Evolutionary conservation across 169 alveolate genomes (phyloP).

Genomic region (Eimeria acervulina): DNA sequence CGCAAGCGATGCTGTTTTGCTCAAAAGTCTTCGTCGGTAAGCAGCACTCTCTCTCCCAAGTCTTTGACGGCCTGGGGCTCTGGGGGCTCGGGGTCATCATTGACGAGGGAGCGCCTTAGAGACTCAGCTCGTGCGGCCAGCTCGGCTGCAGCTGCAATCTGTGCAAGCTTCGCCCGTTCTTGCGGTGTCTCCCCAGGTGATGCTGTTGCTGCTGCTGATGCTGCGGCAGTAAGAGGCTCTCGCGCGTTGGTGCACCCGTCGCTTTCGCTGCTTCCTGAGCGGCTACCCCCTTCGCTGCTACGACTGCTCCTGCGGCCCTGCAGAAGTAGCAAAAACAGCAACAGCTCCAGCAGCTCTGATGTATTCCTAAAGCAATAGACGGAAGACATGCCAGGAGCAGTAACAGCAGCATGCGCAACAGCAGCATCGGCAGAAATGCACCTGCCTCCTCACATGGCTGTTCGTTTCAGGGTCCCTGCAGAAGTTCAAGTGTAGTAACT

Average conservation of each 20-base stretch:
- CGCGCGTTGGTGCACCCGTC: slow-evolving; percentile 21
- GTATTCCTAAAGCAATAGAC: not conserved
- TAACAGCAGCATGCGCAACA: not conserved
- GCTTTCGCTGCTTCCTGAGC: slow-evolving; percentile 42
- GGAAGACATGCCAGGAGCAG: not conserved
- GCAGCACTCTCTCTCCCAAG: slow-evolving; percentile 73
- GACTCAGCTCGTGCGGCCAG: slow-evolving; percentile 68
- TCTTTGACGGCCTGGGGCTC: slow-evolving; percentile 2
- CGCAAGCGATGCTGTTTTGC: not conserved
- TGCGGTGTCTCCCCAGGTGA: slow-evolving; percentile 22
- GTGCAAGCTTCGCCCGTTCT: slow-evolving; percentile 45
- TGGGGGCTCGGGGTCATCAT: slow-evolving; percentile 82
- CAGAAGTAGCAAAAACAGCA: not conserved
- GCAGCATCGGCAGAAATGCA: not conserved
- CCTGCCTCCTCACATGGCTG: slow-evolving; percentile 27
- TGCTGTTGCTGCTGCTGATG: slow-evolving; percentile 34
- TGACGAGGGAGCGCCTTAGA: slow-evolving; percentile 65
- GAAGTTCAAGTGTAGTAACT: slow-evolving; percentile 24
- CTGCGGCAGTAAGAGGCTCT: not conserved
- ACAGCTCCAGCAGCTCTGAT: not conserved
- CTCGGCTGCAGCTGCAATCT: slow-evolving; percentile 74
- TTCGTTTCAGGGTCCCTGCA: slow-evolving; percentile 11
- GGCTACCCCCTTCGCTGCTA: slow-evolving; percentile 30
- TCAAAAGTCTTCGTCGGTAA: slow-evolving; percentile 76
- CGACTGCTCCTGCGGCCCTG: slow-evolving; percentile 65